Evolutionary conservation across 1,284 basidiomycete genomes (phyloP), one percentile per base, ranked within the genome.

Genomic region (Macrocybe sp.): DNA sequence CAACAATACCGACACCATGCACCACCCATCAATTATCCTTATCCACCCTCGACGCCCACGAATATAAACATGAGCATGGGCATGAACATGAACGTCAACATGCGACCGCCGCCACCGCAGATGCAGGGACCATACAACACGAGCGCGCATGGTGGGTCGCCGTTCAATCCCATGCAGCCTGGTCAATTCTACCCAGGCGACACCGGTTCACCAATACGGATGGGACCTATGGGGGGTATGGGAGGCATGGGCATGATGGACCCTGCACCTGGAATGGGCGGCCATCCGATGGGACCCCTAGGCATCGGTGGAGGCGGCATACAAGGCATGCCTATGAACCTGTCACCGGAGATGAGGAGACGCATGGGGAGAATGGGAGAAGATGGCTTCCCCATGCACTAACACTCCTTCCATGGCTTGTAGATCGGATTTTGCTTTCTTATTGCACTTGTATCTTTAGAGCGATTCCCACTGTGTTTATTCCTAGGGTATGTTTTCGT

Each of bases 181-280:
- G 58, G 56, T 28, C 69, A 69, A 34, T 73, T 66, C 47, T 70
- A 65, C 50, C 62, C 60, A 38, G 60, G 56, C 7, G 60, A 64
- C 9, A 59, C 53, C 34, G 53, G 52, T 12, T 68, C 67, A 9
- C 66, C 67, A 11, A 67, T 68, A 56, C 55, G 69, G 36, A 62
- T 64, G 59, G 54, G 53, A 14, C 34, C 53, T 4, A 57, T 59
- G 53, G 48, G 55, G 39, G 48, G 57, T 7, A 57, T 59, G 53
- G 48, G 55, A 40, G 48, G 57, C 9, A 59, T 59, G 50, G 53
- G 56, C 11, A 61, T 61, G 58, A 53, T 56, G 52, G 58, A 56
- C 43, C 43, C 61, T 50, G 58, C 55, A 30, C 52, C 62, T 64
- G 59, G 60, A 47, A 55, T 59, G 52, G 55, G 55, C 9, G 51